Evolutionary conservation across 495 filamentous ascomycete genomes (phyloP), one percentile per base, ranked within the genome.

Genomic region (Aspergillus ellipticus): DNA sequence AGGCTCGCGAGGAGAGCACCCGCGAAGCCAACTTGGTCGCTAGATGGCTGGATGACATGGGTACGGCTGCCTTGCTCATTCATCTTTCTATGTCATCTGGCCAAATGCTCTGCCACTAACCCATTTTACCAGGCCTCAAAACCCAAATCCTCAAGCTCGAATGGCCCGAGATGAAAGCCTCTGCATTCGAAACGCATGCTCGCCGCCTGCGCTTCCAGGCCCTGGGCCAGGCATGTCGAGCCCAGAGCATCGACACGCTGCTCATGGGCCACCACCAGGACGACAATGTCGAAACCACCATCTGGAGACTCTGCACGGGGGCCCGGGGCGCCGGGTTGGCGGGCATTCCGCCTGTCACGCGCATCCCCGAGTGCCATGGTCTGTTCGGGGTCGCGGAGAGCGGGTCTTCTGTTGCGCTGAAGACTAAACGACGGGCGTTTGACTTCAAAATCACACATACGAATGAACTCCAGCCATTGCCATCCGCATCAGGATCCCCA

Each of bases 241-340:
- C 73, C 1, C 39, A 66, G 6, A 49, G 65, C 0, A 79, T 88
- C 22, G 64, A 68, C 20, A 75, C 81, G 2, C 58, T 96, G 3
- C 70, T 96, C 2, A 70, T 90, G 31, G 93, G 86, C 6, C 93
- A 98, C 66, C 93, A 97, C 68, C 75, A 80, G 57, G 88, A 92
- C 64, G 92, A 97, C 66, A 85, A 88, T 60, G 89, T 89, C 35
- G 94, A 98, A 70, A 96, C 93, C 0, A 79, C 95, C 4, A 66
- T 98, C 41, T 85, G 88, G 83, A 77, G 91, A 42, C 64, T 97
- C 37, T 69, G 84, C 0, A 66, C 71, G 17, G 83, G 85, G 6
- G 84, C 86, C 41, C 73, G 77, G 9, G 78, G 80, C 21, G 66
- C 77, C n/a, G 91, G 89, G 0, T 73, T 97, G 31, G 70, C 72